A percentile compares a stretch with the other conserved stretches of the same genome.
phyloP scores from a whole-genome alignment of 2,329 filamentous ascomycete species.

The Fusarium palustre region DNA sequence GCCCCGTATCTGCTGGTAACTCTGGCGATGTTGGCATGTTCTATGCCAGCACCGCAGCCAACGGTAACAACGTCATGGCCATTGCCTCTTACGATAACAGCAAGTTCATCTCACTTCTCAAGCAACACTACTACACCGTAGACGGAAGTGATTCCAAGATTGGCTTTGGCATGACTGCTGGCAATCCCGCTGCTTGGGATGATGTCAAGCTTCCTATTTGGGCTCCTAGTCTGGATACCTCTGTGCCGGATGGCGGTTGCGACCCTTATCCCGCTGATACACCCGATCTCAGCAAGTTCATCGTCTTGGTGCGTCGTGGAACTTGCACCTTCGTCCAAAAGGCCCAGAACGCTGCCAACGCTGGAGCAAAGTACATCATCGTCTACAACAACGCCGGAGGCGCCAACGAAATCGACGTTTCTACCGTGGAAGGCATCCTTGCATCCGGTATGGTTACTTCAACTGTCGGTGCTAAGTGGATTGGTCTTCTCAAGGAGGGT shows the following conservation, averaged over 20 bases:
- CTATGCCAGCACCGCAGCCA: slow-evolving; percentile 62
- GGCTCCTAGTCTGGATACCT: slow-evolving; percentile 61
- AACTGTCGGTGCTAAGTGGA: slow-evolving; percentile 18
- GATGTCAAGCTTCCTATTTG: slow-evolving; percentile 61
- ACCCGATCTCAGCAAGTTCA: slow-evolving; percentile 66
- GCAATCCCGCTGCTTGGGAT: slow-evolving; percentile 57
- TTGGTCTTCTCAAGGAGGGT: slow-evolving; percentile 47
- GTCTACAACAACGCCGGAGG: slow-evolving; percentile 66
- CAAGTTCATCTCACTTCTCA: slow-evolving; percentile 57
- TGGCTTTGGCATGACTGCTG: slow-evolving; percentile 57
- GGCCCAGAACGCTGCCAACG: slow-evolving; percentile 62
- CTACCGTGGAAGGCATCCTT: slow-evolving; percentile 8
- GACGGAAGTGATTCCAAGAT: slow-evolving; percentile 47
- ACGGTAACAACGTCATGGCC: slow-evolving; percentile 60
- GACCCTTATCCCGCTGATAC: slow-evolving; percentile 62
- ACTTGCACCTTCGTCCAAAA: slow-evolving; percentile 69
- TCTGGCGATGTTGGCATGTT: slow-evolving; percentile 60
- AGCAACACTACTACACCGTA: slow-evolving; percentile 56
- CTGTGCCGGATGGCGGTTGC: slow-evolving; percentile 63
- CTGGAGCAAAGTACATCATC: slow-evolving; percentile 70
- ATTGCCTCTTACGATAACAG: slow-evolving; percentile 64
- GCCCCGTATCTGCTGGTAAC: slow-evolving; percentile 66
- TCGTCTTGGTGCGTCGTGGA: slow-evolving; percentile 71
- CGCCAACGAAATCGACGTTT: slow-evolving; percentile 18
- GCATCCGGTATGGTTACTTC: slow-evolving; percentile 23